Evolutionary conservation across 192 early-diverging fungal species (phyloP), one percentile per base, ranked within the genome.

Genomic region (Umbelopsis isabellina): DNA sequence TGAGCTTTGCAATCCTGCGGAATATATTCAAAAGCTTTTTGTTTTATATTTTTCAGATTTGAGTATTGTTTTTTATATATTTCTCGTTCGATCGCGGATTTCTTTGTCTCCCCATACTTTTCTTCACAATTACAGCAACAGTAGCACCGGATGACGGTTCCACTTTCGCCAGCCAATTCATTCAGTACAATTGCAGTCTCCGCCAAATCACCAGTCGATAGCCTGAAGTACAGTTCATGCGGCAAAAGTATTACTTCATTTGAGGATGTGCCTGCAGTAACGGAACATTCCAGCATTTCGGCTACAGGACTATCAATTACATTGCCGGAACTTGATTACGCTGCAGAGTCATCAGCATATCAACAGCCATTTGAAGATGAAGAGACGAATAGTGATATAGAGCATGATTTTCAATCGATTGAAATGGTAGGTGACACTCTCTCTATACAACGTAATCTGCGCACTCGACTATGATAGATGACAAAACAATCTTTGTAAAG

Each of bases 1-100:
- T 61, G 21, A 35, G 30, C 10, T 30, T 16, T 35, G 4, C 55
- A 27, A 35, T 18, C 55, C 27, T 61, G 55, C 55, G 55, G 55
- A 61, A 61, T 61, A 61, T 61, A 61, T 61, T 61, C 55, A 41
- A 41, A 41, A 41, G 37, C 37, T 41, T 41, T 41, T 41, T 30
- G 37, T 2, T 41, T 41, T 41, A 41, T 41, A 41, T 41, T 61
- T 61, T 18, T 30, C 15, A 30, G 27, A 18, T 35, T 61, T 27
- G 18, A 18, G 12, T 35, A 16, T 61, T 61, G 2, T 25, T 25
- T 21, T 52, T 52, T 52, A 22, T 23, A 0, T 52, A 6, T 11
- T 23, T 52, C 21, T 52, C 33, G 27, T 61, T 61, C 2, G 15
- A 18, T 61, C 55, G 55, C 55, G 55, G 55, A 61, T 61, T 35